A percentile compares a stretch with the other conserved stretches of the same genome.
Conservation (phyloP, 192 early-diverging fungal species). For the Coemansia sp. region DNA sequence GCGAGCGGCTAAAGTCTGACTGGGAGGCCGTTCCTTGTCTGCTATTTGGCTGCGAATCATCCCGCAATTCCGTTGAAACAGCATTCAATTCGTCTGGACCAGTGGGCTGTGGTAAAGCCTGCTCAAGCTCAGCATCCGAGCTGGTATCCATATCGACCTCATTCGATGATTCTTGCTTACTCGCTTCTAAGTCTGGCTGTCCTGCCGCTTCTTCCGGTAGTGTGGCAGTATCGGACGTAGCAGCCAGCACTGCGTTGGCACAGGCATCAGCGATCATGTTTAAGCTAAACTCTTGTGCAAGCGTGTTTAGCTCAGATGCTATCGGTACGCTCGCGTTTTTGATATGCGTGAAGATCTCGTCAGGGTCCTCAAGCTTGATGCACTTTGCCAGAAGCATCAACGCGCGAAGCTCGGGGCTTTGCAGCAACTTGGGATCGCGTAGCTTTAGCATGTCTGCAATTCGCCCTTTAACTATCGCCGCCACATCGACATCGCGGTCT, state of each 20-base stretch:
- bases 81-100: no score
- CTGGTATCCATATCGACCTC: conserved; percentile 40
- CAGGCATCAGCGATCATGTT: conserved; percentile 29
- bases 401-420: conserved; percentile 21
- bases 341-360: conserved; percentile 14
- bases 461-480: conserved; percentile 25
- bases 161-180: neutral
- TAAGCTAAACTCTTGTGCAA: conserved; percentile 38
- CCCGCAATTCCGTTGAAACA: no score
- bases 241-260: conserved; percentile 11
- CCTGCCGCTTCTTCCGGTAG: neutral
- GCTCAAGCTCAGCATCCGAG: conserved; percentile 27
- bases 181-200: neutral
- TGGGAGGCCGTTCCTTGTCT: neutral
- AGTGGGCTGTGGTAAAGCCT: neutral
- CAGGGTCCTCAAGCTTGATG: conserved; percentile 26
- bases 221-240: neutral
- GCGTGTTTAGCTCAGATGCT: conserved; percentile 25
- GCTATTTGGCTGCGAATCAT: neutral
- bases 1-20: conserved; percentile 25
- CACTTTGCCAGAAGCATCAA: conserved; percentile 40
- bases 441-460: conserved; percentile 19
- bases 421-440: conserved; percentile 29
- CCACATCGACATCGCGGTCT: conserved; percentile 10
- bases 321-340: conserved; percentile 10